Evolutionary conservation across 805 yeast genomes (phyloP), one percentile per base, ranked within the genome.

Genomic region (Kodamaea restingae): DNA sequence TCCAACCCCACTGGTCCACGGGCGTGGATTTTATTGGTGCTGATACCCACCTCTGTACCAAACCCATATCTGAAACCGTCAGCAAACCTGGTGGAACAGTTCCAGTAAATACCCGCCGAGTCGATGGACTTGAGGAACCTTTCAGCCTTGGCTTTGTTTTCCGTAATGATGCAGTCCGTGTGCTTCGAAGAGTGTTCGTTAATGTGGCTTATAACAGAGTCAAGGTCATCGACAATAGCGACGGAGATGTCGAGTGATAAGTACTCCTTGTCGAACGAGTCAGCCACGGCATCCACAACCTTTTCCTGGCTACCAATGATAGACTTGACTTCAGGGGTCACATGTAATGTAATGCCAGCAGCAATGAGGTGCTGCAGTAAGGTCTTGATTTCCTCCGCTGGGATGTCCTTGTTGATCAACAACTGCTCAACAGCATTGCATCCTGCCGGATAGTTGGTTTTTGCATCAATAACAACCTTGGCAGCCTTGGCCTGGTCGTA

Each of bases 1-100:
- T 93, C 99, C 22, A 93, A 72, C 2, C 99, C 99, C 24, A 93
- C 98, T 11, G 98, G 99, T 2, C 99, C 99, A 54, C 99, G 76
- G 7, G 98, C 96, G 59, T 93, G 99, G 46, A 93, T 88, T 61
- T 93, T 93, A 58, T 91, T 90, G 32, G 98, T 93, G 35, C 95
- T 84, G 43, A 93, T 91, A 25, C 99, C 99, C 12, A 93, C 98
- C 62, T 93, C 99, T 4, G 99, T 84, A 38, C 99, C 99, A 58
- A 95, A 93, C 0, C 99, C 99, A 56, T 91, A 93, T 59, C 98
- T 77, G 73, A 87, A 93, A 3, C 99, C 99, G 62, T 93, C 99
- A 5, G 99, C 98, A 66, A 93, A 93, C 56, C 99, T 73, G 7
- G 98, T 88, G 15, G 96, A 85, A 36, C 95, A 91, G 58, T 93